These are phyloP conservation scores for Emmonsiellopsis sp. DNA, from an alignment of 2,329 filamentous ascomycete species.

Conservation along the genomic window DNA sequence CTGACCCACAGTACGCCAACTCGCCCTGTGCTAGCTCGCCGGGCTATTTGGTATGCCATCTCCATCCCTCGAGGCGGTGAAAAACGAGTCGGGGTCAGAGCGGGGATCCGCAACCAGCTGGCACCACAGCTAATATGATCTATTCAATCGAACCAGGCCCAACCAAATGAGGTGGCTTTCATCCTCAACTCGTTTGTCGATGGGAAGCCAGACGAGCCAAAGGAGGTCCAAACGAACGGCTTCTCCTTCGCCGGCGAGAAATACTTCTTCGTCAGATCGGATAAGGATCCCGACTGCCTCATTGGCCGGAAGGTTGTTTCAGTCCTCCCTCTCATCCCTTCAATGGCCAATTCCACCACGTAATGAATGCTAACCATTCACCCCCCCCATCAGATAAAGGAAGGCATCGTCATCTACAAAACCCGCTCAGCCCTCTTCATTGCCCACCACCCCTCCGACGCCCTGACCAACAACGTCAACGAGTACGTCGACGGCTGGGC, in stretches of 20 bases:
- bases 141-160: constrained; percentile 32
- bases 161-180: constrained; percentile 46
- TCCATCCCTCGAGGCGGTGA: neutral
- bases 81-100: too few relatives aligned
- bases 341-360: neutral
- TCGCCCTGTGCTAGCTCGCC: constrained; percentile 60
- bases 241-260: constrained; percentile 67
- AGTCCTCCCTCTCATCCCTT: neutral
- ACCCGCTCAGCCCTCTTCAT: constrained; percentile 83
- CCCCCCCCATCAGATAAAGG: constrained; percentile 52
- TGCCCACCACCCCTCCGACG: constrained; percentile 59
- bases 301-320: constrained; percentile 1
- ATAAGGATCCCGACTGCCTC: constrained; percentile 57
- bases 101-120: neutral
- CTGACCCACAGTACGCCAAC: constrained; percentile 67
- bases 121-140: neutral
- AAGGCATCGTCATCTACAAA: constrained; percentile 75
- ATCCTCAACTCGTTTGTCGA: constrained; percentile 45
- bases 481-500: neutral
- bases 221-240: constrained; percentile 63
- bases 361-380: neutral
- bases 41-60: constrained; percentile 60
- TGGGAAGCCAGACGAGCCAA: constrained; percentile 41
- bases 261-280: constrained; percentile 67
- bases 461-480: neutral